Percentiles rank a stretch among this genome's conserved stretches.
Evolutionary conservation across 495 filamentous ascomycete genomes (phyloP).

Genomic region (Trypethelium eluteriae): DNA sequence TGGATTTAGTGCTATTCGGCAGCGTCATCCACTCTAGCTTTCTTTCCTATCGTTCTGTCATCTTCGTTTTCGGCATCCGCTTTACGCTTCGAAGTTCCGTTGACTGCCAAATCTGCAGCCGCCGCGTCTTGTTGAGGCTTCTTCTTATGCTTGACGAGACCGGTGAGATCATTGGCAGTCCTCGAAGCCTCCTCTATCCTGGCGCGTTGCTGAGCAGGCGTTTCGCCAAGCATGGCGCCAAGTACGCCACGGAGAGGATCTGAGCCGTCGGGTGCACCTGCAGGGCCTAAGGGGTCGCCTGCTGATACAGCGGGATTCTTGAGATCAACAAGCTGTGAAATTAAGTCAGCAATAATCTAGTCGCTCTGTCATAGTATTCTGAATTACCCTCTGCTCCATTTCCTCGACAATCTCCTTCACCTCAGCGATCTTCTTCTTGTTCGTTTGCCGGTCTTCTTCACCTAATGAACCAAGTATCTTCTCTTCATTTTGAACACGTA

Average conservation of each 20-base stretch:
- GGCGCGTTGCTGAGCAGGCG: slow-evolving; percentile 52
- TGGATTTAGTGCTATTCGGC: background rate
- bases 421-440: slow-evolving; percentile 61
- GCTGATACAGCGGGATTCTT: slow-evolving; percentile 61
- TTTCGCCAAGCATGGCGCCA: slow-evolving; percentile 63
- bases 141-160: slow-evolving; percentile 73
- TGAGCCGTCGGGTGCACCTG: slow-evolving; percentile 39
- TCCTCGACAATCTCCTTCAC: slow-evolving; percentile 80
- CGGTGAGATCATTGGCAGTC: slow-evolving; percentile 75
- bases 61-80: slow-evolving; percentile 26
- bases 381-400: slow-evolving; percentile 71
- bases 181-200: slow-evolving; percentile 70
- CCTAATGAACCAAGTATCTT: slow-evolving; percentile 47
- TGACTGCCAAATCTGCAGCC: slow-evolving; percentile 5
- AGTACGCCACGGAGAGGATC: slow-evolving; percentile 58
- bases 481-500: slow-evolving; percentile 69
- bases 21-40: slow-evolving; percentile 32
- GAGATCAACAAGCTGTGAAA: slow-evolving; percentile 61
- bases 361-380: background rate
- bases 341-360: background rate
- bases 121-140: slow-evolving; percentile 20
- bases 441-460: slow-evolving; percentile 44
- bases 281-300: slow-evolving; percentile 42
- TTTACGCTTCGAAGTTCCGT: slow-evolving; percentile 28
- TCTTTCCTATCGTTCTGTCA: slow-evolving; percentile 27